These are phyloP conservation scores for Mycena sp. DNA, from an alignment of 1,284 basidiomycete genomes.

Conservation along the genomic window DNA sequence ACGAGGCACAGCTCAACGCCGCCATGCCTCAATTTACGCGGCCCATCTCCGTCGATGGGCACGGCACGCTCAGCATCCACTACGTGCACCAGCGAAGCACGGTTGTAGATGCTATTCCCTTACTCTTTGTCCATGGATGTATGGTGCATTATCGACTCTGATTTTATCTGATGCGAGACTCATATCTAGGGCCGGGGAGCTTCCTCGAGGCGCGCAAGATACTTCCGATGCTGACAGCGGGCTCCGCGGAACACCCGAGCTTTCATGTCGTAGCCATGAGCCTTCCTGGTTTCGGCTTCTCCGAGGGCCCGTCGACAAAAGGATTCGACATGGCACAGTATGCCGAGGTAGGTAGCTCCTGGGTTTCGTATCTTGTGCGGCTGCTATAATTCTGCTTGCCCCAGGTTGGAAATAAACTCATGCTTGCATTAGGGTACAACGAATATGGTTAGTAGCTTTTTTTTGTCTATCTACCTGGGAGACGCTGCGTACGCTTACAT, in stretches of 20 bases:
- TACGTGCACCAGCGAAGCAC: slow-evolving; percentile 59
- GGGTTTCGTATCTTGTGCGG: background rate
- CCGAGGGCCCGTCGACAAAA: slow-evolving; percentile 49
- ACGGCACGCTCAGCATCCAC: slow-evolving; percentile 56
- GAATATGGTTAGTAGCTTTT: slow-evolving; percentile 54
- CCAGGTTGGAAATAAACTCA: slow-evolving; percentile 53
- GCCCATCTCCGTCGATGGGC: slow-evolving; percentile 53
- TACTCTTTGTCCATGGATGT: slow-evolving; percentile 67
- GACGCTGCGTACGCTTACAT: slow-evolving; percentile 33
- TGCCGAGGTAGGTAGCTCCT: slow-evolving; percentile 43
- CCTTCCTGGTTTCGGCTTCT: slow-evolving; percentile 63
- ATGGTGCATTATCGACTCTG: slow-evolving; percentile 27
- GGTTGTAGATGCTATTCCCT: slow-evolving; percentile 52
- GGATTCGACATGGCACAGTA: slow-evolving; percentile 44
- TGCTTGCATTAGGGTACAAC: slow-evolving; percentile 55
- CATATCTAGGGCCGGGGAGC: slow-evolving; percentile 62
- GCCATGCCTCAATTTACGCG: slow-evolving; percentile 58
- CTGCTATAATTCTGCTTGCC: background rate
- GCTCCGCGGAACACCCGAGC: slow-evolving; percentile 54
- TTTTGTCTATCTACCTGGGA: background rate
- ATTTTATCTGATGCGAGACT: too few species aligned
- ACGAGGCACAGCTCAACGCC: slow-evolving; percentile 53
- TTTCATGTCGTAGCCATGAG: slow-evolving; percentile 63
- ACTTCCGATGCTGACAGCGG: slow-evolving; percentile 55
- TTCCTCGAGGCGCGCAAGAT: slow-evolving; percentile 67